Base-by-base conservation (phyloP, 169 alveolate genomes). In the Perkinsus marinus region DNA sequence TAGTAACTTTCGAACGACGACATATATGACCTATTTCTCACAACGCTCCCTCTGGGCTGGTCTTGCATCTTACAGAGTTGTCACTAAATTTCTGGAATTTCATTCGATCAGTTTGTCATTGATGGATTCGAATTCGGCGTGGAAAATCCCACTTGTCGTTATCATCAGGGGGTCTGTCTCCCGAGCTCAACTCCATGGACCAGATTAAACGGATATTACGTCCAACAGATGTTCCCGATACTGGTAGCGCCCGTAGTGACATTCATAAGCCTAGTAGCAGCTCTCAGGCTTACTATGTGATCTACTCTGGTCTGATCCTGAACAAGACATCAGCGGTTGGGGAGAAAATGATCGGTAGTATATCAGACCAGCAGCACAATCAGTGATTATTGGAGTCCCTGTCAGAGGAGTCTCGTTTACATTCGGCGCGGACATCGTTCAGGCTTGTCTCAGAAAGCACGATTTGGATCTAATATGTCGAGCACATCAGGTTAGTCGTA, bases 141-240 rank as follows among this genome's bases (percentile, higher is more conserved):
- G n/a, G n/a, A n/a, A n/a, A n/a, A n/a, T n/a, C n/a, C n/a, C n/a
- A n/a, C n/a, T n/a, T n/a, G n/a, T n/a, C 46, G 10, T 41, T 10
- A 26, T 26, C 22, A 30, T 57, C 79, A 57, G 79, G 79, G 26
- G 99, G 99, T n/a, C 96, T 99, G 19, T 98, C 99, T 39, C 99
- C 99, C 2, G 99, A 99, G 94, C 96, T 99, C 68, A 97, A 96
- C 91, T 96, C 97, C 92, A 95, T 98, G 95, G 99, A 98, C 92
- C 98, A 98, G 94, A 98, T 99, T 90, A 93, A 99, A 91, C 97
- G 98, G 91, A 98, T 99, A 57, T 96, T 97, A 91, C 95, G 99
- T 91, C 99, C 99, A 0, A 98, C 99, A 0, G 99, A 99, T 94
- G 99, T 99, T 38, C 99, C 99, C 36, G 99, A 99, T 93, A 97